Evolutionary conservation across 73 alveolate species (phyloP).

Genomic region (Paramecium bursaria): DNA sequence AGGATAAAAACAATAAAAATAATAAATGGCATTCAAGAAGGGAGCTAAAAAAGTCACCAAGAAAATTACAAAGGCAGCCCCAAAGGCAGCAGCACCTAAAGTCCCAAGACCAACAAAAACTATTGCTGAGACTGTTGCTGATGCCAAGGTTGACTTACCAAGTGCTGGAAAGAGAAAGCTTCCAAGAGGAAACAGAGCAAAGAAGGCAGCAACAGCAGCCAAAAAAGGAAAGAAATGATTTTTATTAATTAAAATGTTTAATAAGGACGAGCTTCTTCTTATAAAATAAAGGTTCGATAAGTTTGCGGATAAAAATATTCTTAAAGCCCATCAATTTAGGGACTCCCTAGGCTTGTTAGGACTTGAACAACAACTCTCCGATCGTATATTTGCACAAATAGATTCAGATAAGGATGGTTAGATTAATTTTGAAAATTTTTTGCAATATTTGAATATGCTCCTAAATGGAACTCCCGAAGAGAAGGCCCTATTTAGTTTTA

Average conservation of each 20-base stretch:
- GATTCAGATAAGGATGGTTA: constrained; percentile 56
- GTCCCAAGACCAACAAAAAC: constrained; percentile 38
- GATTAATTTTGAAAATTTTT: constrained; percentile 64
- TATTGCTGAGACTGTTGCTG: constrained; percentile 43
- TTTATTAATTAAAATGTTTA: neutral
- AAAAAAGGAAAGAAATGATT: neutral
- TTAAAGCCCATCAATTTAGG: constrained; percentile 53
- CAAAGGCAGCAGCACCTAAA: too few relatives aligned
- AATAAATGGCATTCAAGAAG: neutral
- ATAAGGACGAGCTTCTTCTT: constrained; percentile 5
- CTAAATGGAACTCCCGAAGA: constrained; percentile 60
- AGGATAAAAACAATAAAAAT: too few relatives aligned
- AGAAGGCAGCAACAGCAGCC: neutral
- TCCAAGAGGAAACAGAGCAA: constrained; percentile 45
- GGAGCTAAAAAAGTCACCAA: neutral
- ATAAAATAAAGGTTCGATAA: constrained; percentile 47
- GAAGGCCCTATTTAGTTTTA: constrained; percentile 60
- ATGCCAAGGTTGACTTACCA: constrained; percentile 1
- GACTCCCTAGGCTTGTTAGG: constrained; percentile 67
- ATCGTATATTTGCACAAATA: constrained; percentile 58
- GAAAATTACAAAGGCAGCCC: neutral
- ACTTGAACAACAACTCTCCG: constrained; percentile 46
- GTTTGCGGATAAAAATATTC: constrained; percentile 55
- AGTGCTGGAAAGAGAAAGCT: constrained; percentile 17
- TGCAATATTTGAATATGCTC: constrained; percentile 56